Evolutionary conservation across 768 basidiomycete genomes (phyloP).

Genomic region (Trametes gibbosa): DNA sequence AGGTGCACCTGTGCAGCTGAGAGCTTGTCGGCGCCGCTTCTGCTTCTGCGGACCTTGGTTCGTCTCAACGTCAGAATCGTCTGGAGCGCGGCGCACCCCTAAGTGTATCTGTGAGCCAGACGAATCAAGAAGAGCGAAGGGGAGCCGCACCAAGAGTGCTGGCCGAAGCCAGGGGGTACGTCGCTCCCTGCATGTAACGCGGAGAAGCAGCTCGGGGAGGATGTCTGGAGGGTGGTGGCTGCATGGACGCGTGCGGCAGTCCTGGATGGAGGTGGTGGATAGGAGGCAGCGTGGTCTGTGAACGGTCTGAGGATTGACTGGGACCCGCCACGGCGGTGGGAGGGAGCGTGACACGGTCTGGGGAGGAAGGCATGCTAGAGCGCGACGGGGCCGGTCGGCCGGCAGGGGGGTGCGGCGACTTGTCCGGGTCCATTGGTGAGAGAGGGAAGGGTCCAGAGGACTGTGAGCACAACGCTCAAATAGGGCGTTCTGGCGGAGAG

Average conservation of each 20-base stretch:
- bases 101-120: background rate
- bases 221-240: slow-evolving; percentile 28
- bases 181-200: slow-evolving; percentile 21
- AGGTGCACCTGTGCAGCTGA: slow-evolving; percentile 76
- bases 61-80: slow-evolving; percentile 59
- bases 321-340: slow-evolving; percentile 17
- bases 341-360: slow-evolving; percentile 27
- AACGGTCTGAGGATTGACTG: slow-evolving; percentile 11
- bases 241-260: slow-evolving; percentile 49
- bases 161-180: slow-evolving; percentile 19
- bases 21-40: slow-evolving; percentile 76
- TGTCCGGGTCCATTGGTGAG: slow-evolving; percentile 36
- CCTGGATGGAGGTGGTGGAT: slow-evolving; percentile 69
- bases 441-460: slow-evolving; percentile 3
- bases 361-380: slow-evolving; percentile 24
- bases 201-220: slow-evolving; percentile 21
- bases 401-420: slow-evolving; percentile 31
- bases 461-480: slow-evolving; percentile 15
- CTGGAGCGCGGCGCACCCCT: slow-evolving; percentile 36
- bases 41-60: slow-evolving; percentile 69
- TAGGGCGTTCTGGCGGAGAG: slow-evolving; percentile 15
- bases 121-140: background rate
- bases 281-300: slow-evolving; percentile 50
- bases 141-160: slow-evolving; percentile 20
- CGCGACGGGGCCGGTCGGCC: slow-evolving; percentile 28